These are phyloP conservation scores for Dictyostelium capitatum DNA, from an alignment of 78 protist genomes.

Conservation along the genomic window DNA sequence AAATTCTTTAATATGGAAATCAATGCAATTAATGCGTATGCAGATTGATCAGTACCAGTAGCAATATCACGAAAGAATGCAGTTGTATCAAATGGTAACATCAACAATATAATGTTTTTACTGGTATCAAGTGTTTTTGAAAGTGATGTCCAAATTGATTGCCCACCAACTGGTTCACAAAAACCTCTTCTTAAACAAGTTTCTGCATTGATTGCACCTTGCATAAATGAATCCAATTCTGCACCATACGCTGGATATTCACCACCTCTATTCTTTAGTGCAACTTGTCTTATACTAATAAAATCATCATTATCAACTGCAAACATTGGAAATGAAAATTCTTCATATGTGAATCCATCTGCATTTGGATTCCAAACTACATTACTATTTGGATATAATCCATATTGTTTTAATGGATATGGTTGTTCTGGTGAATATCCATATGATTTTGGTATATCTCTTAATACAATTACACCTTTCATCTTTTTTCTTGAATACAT, in stretches of 20 bases:
- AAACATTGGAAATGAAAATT: conserved; percentile 24
- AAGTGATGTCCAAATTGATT: conserved; percentile 64
- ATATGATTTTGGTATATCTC: conserved; percentile 20
- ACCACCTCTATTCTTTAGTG: conserved; percentile 13
- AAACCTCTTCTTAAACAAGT: conserved; percentile 63
- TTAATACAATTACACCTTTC: conserved; percentile 35
- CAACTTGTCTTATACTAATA: neutral
- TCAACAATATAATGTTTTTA: conserved; percentile 33
- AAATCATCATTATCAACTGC: neutral
- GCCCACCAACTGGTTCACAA: conserved; percentile 79
- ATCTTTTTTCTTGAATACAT: neutral
- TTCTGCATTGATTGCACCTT: conserved; percentile 28
- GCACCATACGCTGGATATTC: conserved; percentile 58
- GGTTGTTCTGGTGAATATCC: conserved; percentile 49
- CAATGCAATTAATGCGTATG: conserved; percentile 16
- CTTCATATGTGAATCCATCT: conserved; percentile 9
- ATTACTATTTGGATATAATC: conserved; percentile 44
- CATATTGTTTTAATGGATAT: conserved; percentile 41
- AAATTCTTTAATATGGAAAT: neutral
- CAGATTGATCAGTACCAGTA: conserved; percentile 46
- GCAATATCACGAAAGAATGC: conserved; percentile 79
- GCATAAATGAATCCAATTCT: conserved; percentile 54
- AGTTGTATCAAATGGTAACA: conserved; percentile 64
- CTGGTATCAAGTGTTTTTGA: neutral
- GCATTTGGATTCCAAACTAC: conserved; percentile 34